Evolutionary conservation across 768 basidiomycete species (phyloP).

Genomic region (Boletus rufocinnamomeus): DNA sequence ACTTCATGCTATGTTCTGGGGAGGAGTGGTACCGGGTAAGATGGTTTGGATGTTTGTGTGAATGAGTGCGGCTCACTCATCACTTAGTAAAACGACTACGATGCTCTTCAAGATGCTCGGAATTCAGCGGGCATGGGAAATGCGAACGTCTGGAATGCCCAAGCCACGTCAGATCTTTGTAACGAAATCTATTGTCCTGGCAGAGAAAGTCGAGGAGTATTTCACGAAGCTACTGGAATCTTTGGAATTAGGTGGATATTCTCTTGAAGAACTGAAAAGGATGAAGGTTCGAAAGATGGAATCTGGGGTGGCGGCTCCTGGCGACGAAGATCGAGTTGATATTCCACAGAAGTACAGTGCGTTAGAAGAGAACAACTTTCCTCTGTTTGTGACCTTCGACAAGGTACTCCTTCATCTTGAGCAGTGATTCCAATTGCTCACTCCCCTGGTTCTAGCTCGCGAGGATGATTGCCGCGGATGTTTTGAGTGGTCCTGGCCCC

Average conservation of each 20-base stretch:
- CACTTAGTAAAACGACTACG: constrained; percentile 66
- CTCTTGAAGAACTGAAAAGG: constrained; percentile 41
- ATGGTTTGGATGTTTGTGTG: not conserved
- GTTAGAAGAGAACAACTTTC: constrained; percentile 62
- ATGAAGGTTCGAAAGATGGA: constrained; percentile 24
- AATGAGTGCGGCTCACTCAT: not conserved
- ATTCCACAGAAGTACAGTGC: constrained; percentile 54
- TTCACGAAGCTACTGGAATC: constrained; percentile 54
- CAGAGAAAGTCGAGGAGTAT: constrained; percentile 70
- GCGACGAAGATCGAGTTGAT: constrained; percentile 28
- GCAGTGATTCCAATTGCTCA: not conserved
- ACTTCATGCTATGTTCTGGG: constrained; percentile 68
- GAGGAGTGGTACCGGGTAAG: constrained; percentile 72
- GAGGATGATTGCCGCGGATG: constrained; percentile 30
- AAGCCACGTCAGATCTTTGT: constrained; percentile 72
- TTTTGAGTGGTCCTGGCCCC: constrained; percentile 10
- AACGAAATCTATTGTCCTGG: constrained; percentile 68
- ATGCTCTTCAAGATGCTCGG: constrained; percentile 78
- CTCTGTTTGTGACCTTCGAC: constrained; percentile 69
- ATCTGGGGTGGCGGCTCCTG: constrained; percentile 36
- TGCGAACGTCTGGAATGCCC: constrained; percentile 31
- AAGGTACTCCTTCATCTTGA: constrained; percentile 39
- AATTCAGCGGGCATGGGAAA: constrained; percentile 56
- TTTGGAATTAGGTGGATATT: constrained; percentile 37
- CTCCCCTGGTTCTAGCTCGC: constrained; percentile 19